Base-by-base conservation (phyloP, 2,329 filamentous ascomycete genomes). In the Penicillium sp. region DNA sequence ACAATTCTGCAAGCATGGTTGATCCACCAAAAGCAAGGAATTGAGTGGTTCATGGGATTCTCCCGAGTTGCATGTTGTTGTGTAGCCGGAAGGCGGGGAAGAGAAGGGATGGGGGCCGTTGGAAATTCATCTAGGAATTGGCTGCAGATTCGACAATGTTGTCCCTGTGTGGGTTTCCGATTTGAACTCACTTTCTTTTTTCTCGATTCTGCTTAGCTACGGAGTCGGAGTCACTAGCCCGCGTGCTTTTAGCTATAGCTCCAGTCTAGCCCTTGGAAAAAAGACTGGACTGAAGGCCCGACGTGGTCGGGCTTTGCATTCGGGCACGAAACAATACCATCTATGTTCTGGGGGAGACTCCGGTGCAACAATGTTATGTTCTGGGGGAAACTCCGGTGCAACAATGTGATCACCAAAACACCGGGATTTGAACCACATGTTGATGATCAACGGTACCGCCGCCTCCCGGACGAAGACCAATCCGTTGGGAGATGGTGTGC, bases 1-100 rank as follows among this genome's bases (percentile, higher is more conserved):
- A 62, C 61, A 59, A 25, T 65, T 46, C 59, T 60, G 57, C 57
- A 59, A 26, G 55, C 57, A 60, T 55, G 54, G 50, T 47, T 49
- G 29, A 37, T 50, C 29, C 49, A 44, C 35, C 18, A 25, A 22
- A 53, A 49, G 51, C 41, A 42, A 41, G 49, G 48, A 50, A 23
- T 33, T 27, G 29, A n/a, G 27, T 47, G 44, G 18, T 26, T 31
- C 7, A 20, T 12, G 6, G 20, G 11, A 27, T 41, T 20, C 27
- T 41, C 25, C 29, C 33, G n/a, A 49, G 15, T 25, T 31, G 14
- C 33, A 23, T 23, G 18, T 20, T 23, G 18, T 20, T 40, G 27
- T 37, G 14, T 26, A 20, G 23, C 18, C 23, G 48, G 37, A 14
- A 31, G 25, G 40, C 26, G 48, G n/a, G 18, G 26, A 37, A 41